phyloP scores from a whole-genome alignment of 2,329 filamentous ascomycete species.

The Talaromyces funiculosus region DNA sequence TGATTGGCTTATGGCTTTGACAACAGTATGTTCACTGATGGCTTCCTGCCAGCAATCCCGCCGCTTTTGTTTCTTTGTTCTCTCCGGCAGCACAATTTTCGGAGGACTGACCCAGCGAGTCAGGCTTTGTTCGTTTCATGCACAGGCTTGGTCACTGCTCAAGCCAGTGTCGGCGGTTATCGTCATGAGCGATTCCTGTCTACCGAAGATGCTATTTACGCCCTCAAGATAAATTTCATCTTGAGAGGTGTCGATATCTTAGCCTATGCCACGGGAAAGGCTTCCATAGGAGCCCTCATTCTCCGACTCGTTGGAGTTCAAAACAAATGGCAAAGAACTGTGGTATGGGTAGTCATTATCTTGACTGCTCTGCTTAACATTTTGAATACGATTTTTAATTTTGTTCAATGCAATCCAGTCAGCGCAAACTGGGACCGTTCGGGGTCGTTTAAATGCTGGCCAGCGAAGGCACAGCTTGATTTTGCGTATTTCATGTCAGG shows the following conservation, averaged over 20 bases:
- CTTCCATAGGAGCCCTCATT: neutral
- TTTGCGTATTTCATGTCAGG: constrained; percentile 8
- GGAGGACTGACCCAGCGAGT: neutral
- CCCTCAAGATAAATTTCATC: constrained; percentile 6
- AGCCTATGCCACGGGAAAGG: constrained; percentile 5
- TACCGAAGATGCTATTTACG: neutral
- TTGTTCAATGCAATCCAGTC: constrained; percentile 3
- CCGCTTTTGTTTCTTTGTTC: neutral
- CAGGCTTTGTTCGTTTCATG: neutral
- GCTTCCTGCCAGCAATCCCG: neutral
- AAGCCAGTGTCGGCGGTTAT: constrained; percentile 3
- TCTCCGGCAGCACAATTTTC: neutral
- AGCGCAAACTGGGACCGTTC: constrained; percentile 1
- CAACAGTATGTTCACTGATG: neutral
- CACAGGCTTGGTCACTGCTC: neutral
- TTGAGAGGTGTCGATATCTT: constrained; percentile 1
- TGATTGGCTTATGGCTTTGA: constrained; percentile 10
- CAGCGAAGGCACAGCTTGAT: neutral
- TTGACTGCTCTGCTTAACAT: neutral
- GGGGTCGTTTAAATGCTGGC: neutral
- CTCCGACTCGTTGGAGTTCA: neutral
- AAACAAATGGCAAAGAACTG: neutral
- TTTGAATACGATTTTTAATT: constrained; percentile 2
- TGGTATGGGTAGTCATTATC: constrained; percentile 5
- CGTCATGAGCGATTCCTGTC: neutral